Conservation (phyloP, 129 eudicot genomes). For the Sambucus nigra region DNA sequence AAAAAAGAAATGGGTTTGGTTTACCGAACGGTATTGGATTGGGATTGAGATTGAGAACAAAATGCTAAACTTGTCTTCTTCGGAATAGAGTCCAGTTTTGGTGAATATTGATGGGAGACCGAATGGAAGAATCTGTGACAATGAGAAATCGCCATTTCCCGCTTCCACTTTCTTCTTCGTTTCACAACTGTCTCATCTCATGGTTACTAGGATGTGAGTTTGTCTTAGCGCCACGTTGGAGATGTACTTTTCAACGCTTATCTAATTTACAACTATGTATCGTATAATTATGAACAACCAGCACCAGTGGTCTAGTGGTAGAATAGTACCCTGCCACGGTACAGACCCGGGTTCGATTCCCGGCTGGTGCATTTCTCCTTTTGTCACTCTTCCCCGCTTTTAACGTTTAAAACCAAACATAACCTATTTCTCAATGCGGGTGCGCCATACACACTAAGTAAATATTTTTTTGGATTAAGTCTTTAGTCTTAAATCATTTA, state of each 20-base stretch:
- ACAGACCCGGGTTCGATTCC: conserved; percentile 97
- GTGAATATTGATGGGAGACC: conserved; percentile 1
- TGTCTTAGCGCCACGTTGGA: conserved; percentile 27
- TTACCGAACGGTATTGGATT: conserved; percentile 27
- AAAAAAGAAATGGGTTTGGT: not conserved
- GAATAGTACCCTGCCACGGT: conserved; percentile 97
- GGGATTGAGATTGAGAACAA: conserved; percentile 24
- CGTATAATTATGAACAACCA: conserved; percentile 4
- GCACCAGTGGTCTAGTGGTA: conserved; percentile 99
- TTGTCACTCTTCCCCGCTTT: not conserved
- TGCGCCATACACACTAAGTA: no score
- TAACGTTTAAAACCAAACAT: not conserved
- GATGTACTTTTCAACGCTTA: no score
- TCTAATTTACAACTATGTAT: not conserved
- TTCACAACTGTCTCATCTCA: not conserved
- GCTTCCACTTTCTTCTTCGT: conserved; percentile 15
- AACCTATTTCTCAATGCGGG: no score
- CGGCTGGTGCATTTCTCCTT: conserved; percentile 53
- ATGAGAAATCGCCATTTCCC: conserved; percentile 23
- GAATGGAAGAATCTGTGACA: conserved; percentile 12
- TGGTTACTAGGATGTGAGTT: conserved; percentile 6
- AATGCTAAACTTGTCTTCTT: conserved; percentile 16
- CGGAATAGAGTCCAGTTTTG: not conserved
- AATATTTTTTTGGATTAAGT: no score
- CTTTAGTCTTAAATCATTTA: no score